These are phyloP conservation scores for Fraxinus platypoda DNA, from an alignment of 305 asterid species.

Conservation along the genomic window DNA sequence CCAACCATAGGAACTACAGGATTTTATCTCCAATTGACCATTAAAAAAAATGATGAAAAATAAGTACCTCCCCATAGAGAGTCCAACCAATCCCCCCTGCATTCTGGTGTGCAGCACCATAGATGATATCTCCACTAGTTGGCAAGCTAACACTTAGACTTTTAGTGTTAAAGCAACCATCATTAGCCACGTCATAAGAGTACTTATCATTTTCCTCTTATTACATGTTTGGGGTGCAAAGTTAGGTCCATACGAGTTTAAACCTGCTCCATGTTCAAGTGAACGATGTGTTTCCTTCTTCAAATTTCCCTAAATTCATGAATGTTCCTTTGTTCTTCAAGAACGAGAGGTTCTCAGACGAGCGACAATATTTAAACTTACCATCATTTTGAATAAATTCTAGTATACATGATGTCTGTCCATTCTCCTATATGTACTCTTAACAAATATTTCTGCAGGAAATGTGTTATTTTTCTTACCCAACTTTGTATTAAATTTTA, in stretches of 20 bases:
- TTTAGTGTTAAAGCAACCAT: too few species aligned
- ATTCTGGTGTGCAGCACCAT: slow-evolving; percentile 44
- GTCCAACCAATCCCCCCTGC: slow-evolving; percentile 39
- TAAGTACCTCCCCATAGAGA: slow-evolving; percentile 40
- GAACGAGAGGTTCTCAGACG: slow-evolving; percentile 40
- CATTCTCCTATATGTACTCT: too few species aligned
- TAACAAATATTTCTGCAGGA: not conserved
- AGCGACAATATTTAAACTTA: slow-evolving; percentile 33
- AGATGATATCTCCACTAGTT: slow-evolving; percentile 41
- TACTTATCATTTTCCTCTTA: too few species aligned
- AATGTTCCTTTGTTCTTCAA: slow-evolving; percentile 74
- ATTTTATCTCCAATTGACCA: not conserved
- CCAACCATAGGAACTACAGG: not conserved
- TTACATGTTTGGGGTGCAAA: slow-evolving; percentile 66
- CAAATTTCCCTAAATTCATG: slow-evolving; percentile 48
- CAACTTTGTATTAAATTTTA: too few species aligned
- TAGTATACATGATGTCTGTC: not conserved
- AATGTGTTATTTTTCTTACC: not conserved
- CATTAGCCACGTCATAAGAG: too few species aligned
- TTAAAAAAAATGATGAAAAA: not conserved
- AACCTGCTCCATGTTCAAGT: slow-evolving; percentile 77
- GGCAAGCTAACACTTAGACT: slow-evolving; percentile 30
- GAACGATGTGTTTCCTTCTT: slow-evolving; percentile 49
- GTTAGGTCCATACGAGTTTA: slow-evolving; percentile 83
- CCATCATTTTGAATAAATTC: not conserved